phyloP scores from a whole-genome alignment of 1,284 basidiomycete species.

The Xerocomus nothofagi region DNA sequence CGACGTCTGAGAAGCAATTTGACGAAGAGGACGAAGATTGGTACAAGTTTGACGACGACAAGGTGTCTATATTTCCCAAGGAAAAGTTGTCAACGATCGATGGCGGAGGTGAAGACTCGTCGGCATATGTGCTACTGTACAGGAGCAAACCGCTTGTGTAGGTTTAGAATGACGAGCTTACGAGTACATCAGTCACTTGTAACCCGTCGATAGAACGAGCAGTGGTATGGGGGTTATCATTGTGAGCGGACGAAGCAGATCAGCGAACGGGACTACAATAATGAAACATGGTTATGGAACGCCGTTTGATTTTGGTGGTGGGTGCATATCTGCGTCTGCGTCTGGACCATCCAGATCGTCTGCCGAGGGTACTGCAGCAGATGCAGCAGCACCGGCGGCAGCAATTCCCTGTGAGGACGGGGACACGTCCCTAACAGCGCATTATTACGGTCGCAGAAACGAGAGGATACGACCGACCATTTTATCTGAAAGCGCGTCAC shows the following conservation, averaged over 20 bases:
- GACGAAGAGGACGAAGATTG: slow-evolving; percentile 70
- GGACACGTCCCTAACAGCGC: slow-evolving; percentile 60
- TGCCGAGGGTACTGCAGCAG: slow-evolving; percentile 78
- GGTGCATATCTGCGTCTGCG: slow-evolving; percentile 18
- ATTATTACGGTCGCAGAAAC: slow-evolving; percentile 1
- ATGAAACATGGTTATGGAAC: slow-evolving; percentile 15
- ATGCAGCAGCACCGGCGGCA: slow-evolving; percentile 67
- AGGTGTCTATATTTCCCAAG: slow-evolving; percentile 77
- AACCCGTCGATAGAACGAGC: slow-evolving; percentile 2
- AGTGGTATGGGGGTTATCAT: slow-evolving; percentile 20
- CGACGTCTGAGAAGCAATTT: slow-evolving; percentile 17
- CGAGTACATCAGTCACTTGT: slow-evolving; percentile 22
- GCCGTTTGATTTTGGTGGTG: slow-evolving; percentile 30
- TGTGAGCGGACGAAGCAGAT: slow-evolving; percentile 4
- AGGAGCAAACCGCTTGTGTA: slow-evolving; percentile 43
- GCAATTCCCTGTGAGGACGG: slow-evolving; percentile 51
- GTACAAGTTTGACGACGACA: slow-evolving; percentile 94
- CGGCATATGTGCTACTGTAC: slow-evolving; percentile 87
- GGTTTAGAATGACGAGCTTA: slow-evolving; percentile 1
- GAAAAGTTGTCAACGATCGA: slow-evolving; percentile 84
- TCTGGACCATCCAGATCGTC: slow-evolving; percentile 57
- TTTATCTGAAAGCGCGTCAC: slow-evolving; percentile 92
- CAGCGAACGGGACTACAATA: slow-evolving; percentile 1
- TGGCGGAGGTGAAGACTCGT: slow-evolving; percentile 84
- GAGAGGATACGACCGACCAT: slow-evolving; percentile 54